phyloP scores from a whole-genome alignment of 768 basidiomycete genomes.

The Collybia nuda region DNA sequence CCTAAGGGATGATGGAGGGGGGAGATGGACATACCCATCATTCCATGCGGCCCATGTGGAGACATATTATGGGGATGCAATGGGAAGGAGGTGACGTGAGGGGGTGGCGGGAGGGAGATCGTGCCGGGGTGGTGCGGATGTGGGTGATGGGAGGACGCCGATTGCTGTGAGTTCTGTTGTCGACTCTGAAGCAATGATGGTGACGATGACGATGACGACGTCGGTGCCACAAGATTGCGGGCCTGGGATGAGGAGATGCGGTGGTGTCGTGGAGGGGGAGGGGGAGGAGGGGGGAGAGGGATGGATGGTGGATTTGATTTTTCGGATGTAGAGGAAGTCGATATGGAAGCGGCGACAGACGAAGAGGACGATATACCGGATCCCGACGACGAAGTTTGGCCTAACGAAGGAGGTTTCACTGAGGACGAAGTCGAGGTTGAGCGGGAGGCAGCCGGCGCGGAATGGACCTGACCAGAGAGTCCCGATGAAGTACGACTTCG shows the following conservation, averaged over 20 bases:
- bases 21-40: slow-evolving; percentile 21
- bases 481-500: slow-evolving; percentile 6
- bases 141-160: slow-evolving; percentile 14
- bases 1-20: slow-evolving; percentile 28
- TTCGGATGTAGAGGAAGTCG: slow-evolving; percentile 10
- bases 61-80: slow-evolving; percentile 15
- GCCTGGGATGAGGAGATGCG: background rate
- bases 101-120: slow-evolving; percentile 66
- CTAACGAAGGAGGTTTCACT: slow-evolving; percentile 6
- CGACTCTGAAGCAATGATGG: background rate
- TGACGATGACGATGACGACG: background rate
- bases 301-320: slow-evolving; percentile 7
- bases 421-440: slow-evolving; percentile 17
- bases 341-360: slow-evolving; percentile 9
- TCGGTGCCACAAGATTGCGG: background rate
- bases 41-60: slow-evolving; percentile 23
- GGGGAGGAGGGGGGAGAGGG: slow-evolving; percentile 14
- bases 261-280: slow-evolving; percentile 5
- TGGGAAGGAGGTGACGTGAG: slow-evolving; percentile 40
- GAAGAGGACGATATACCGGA: slow-evolving; percentile 11
- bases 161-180: slow-evolving; percentile 7
- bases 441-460: slow-evolving; percentile 6
- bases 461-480: slow-evolving; percentile 3
- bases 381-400: slow-evolving; percentile 7
- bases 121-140: slow-evolving; percentile 63